Conservation (phyloP, 106 monocot genomes). For the Dioscorea dumetorum region DNA sequence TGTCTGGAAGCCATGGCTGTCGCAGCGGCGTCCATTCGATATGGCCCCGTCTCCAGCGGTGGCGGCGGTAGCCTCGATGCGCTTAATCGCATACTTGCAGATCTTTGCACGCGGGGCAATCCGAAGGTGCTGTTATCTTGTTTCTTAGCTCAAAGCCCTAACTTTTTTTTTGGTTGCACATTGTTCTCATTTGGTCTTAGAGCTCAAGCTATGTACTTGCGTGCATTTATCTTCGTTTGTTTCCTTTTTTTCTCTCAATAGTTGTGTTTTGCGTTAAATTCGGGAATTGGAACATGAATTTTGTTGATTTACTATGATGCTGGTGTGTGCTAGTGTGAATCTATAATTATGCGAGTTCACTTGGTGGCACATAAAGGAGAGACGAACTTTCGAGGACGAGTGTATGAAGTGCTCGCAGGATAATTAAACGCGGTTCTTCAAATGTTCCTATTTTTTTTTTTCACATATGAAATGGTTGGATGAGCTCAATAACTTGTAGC, state of each 20-base stretch:
- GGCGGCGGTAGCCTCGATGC: slow-evolving; percentile 25
- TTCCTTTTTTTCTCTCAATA: neutral
- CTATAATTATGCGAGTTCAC: no score
- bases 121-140: slow-evolving; percentile 23
- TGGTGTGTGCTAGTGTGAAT: no score
- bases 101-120: slow-evolving; percentile 42
- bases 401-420: no score
- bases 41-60: slow-evolving; percentile 9
- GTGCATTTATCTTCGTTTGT: neutral
- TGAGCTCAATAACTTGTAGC: no score
- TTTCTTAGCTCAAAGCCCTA: slow-evolving; percentile 1
- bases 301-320: neutral
- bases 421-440: no score
- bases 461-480: no score
- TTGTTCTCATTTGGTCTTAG: neutral
- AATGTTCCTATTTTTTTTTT: no score
- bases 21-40: slow-evolving; percentile 12
- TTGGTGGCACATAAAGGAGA: no score
- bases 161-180: neutral
- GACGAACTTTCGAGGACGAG: no score
- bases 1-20: slow-evolving; percentile 14
- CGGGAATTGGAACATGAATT: neutral
- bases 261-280: neutral
- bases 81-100: slow-evolving; percentile 44
- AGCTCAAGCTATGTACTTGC: neutral